A percentile compares a stretch with the other conserved stretches of the same genome.
These are phyloP conservation scores for Eucalyptus cloeziana DNA, from an alignment of 345 rosid genomes.

Conservation along the genomic window DNA sequence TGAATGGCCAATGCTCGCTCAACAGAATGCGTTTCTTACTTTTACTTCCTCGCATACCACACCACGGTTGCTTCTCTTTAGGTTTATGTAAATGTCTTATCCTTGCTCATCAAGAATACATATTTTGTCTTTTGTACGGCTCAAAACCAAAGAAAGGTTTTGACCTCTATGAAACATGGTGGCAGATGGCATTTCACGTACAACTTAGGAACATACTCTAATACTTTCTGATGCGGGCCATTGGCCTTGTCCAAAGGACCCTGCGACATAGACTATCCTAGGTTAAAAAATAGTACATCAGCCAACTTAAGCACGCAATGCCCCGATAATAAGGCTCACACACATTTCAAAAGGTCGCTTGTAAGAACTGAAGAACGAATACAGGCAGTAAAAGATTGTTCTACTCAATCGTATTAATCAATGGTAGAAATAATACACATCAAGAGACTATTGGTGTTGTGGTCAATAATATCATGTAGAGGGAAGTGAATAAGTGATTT, in stretches of 20 bases:
- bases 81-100: not conserved
- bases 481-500: too few species aligned
- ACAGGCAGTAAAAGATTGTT: not conserved
- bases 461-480: rapidly evolving
- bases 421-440: not conserved
- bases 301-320: too few species aligned
- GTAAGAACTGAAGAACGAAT: too few species aligned
- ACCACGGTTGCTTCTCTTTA: not conserved
- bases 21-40: too few species aligned
- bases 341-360: not conserved
- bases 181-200: not conserved
- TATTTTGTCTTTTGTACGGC: not conserved
- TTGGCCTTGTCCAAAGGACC: not conserved
- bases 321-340: not conserved
- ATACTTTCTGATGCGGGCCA: not conserved
- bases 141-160: not conserved
- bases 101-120: not conserved
- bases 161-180: not conserved
- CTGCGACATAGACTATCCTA: not conserved
- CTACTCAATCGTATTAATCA: not conserved
- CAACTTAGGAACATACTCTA: not conserved
- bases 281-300: rapidly evolving
- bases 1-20: not conserved
- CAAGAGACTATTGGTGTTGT: not conserved
- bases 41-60: not conserved